Evolutionary conservation across 805 yeast genomes (phyloP).

Genomic region (Cyberlindnera veronae): DNA sequence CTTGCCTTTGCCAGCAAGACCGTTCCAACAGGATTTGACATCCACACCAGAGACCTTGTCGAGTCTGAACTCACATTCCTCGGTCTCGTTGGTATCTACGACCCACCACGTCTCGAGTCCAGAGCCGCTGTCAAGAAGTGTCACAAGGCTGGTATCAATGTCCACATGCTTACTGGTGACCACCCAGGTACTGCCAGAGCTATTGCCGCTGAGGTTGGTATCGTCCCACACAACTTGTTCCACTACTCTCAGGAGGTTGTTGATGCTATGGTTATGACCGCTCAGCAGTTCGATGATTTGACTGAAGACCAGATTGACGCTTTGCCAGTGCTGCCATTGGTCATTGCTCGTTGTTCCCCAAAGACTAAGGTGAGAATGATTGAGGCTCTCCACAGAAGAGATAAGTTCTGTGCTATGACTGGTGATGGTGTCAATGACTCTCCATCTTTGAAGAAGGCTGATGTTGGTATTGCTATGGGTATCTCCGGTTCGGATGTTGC

Average conservation of each 20-base stretch:
- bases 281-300: constrained; percentile 63
- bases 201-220: constrained; percentile 79
- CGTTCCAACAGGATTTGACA: constrained; percentile 29
- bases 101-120: constrained; percentile 74
- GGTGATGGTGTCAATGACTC: constrained; percentile 85
- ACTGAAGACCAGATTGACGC: constrained; percentile 58
- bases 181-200: constrained; percentile 77
- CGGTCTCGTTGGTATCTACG: constrained; percentile 75
- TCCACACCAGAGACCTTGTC: constrained; percentile 39
- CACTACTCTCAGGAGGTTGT: constrained; percentile 55
- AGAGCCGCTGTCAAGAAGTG: constrained; percentile 61
- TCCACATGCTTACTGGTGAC: constrained; percentile 81
- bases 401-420: constrained; percentile 72
- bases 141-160: constrained; percentile 73
- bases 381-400: constrained; percentile 65
- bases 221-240: constrained; percentile 57
- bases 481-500: constrained; percentile 80
- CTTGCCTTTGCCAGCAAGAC: constrained; percentile 60
- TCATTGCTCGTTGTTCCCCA: constrained; percentile 81
- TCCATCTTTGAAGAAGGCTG: constrained; percentile 71
- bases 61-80: constrained; percentile 54
- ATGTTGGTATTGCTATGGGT: constrained; percentile 85
- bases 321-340: constrained; percentile 66
- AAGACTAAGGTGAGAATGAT: constrained; percentile 79
- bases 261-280: constrained; percentile 71